Conservation (phyloP, 2,329 filamentous ascomycete species). For the Epicoccum nigrum region DNA sequence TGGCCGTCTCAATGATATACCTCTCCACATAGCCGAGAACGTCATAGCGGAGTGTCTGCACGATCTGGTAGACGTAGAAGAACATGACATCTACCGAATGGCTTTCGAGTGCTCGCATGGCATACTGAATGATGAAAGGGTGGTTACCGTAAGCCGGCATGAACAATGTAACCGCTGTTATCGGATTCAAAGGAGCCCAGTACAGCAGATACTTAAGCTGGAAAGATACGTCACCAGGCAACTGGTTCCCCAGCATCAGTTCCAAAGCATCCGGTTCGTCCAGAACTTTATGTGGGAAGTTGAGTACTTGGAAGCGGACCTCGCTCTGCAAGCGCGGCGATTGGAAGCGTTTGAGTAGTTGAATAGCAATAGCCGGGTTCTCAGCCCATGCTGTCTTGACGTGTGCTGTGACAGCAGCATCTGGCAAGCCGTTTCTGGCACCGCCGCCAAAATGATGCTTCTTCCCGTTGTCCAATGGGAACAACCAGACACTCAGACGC, state of each 20-base stretch:
- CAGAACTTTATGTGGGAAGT: constrained; percentile 82
- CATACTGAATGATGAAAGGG: constrained; percentile 93
- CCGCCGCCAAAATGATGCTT: constrained; percentile 58
- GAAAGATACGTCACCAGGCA: constrained; percentile 79
- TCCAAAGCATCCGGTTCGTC: constrained; percentile 82
- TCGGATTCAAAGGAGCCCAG: constrained; percentile 91
- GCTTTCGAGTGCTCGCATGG: constrained; percentile 90
- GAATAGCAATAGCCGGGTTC: constrained; percentile 83
- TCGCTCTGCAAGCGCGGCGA: constrained; percentile 75
- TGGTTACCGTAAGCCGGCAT: constrained; percentile 89
- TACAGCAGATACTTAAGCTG: constrained; percentile 90
- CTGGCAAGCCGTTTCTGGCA: constrained; percentile 49
- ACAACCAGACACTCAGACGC: constrained; percentile 87
- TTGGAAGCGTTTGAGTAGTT: constrained; percentile 79
- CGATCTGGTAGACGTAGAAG: constrained; percentile 98
- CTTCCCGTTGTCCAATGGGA: constrained; percentile 72
- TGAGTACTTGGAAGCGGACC: constrained; percentile 78
- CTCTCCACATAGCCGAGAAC: constrained; percentile 90
- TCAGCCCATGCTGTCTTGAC: constrained; percentile 87
- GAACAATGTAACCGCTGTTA: constrained; percentile 93
- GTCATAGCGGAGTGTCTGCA: constrained; percentile 93
- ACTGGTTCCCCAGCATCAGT: constrained; percentile 75
- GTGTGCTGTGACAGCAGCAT: constrained; percentile 64
- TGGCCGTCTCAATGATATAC: constrained; percentile 95
- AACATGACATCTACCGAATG: constrained; percentile 97